phyloP scores from a whole-genome alignment of 352 stramenopile species.

The Globisporangium paddicum region DNA sequence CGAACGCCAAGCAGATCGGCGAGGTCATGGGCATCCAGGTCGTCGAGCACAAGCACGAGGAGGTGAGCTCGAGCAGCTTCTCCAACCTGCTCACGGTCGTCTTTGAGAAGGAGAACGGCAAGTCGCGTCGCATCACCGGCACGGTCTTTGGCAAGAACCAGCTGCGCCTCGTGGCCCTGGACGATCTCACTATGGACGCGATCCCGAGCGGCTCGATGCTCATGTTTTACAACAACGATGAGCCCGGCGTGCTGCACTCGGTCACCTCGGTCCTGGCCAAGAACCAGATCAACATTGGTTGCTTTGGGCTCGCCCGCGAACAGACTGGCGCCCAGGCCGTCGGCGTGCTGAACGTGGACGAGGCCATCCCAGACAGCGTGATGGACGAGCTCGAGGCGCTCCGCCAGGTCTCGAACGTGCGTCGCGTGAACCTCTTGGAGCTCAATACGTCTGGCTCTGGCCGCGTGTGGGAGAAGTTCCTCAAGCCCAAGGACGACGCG shows the following conservation, averaged over 20 bases:
- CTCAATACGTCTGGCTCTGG: slow-evolving; percentile 43
- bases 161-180: slow-evolving; percentile 84
- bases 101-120: slow-evolving; percentile 86
- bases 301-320: slow-evolving; percentile 86
- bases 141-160: slow-evolving; percentile 89
- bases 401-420: slow-evolving; percentile 77
- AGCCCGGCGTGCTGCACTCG: slow-evolving; percentile 91
- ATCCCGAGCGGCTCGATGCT: slow-evolving; percentile 89
- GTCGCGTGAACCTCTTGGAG: slow-evolving; percentile 81
- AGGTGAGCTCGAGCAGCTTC: slow-evolving; percentile 65
- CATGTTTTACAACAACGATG: slow-evolving; percentile 94
- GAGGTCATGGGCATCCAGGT: slow-evolving; percentile 88
- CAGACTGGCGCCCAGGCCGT: slow-evolving; percentile 60
- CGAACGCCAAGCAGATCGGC: slow-evolving; percentile 81
- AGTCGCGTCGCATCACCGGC: slow-evolving; percentile 57
- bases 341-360: slow-evolving; percentile 88
- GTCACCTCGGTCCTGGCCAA: slow-evolving; percentile 93
- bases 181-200: slow-evolving; percentile 84
- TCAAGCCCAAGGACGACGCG: slow-evolving; percentile 40
- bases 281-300: slow-evolving; percentile 94
- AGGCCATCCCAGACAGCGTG: slow-evolving; percentile 79
- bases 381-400: slow-evolving; percentile 77
- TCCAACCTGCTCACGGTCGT: slow-evolving; percentile 91
- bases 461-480: slow-evolving; percentile 57
- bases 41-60: slow-evolving; percentile 89